phyloP scores from a whole-genome alignment of 257 asterid genomes.

The Asclepias syriaca region DNA sequence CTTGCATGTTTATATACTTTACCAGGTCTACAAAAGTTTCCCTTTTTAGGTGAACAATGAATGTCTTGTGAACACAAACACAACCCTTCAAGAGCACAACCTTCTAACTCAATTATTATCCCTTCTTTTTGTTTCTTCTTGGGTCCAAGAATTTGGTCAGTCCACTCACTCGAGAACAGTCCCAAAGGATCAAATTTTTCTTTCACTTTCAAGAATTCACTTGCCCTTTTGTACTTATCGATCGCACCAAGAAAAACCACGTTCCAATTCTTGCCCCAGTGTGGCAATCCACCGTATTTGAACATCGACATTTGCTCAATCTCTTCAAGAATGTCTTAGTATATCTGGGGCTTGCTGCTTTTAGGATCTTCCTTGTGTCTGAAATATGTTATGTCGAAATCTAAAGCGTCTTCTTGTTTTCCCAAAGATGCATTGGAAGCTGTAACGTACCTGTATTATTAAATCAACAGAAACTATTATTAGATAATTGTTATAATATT shows the following conservation, averaged over 20 bases:
- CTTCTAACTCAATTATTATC: constrained; percentile 25
- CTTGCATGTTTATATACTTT: constrained; percentile 40
- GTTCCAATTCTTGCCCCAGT: constrained; percentile 71
- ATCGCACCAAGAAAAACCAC: constrained; percentile 48
- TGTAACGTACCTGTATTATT: constrained; percentile 33
- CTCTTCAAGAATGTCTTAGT: constrained; percentile 50
- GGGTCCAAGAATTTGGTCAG: constrained; percentile 48
- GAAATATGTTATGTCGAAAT: constrained; percentile 56
- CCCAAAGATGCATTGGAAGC: constrained; percentile 55
- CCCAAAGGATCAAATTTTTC: constrained; percentile 38
- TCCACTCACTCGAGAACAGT: constrained; percentile 57
- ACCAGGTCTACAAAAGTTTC: constrained; percentile 49
- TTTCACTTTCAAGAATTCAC: constrained; percentile 34
- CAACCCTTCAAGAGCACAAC: constrained; percentile 65
- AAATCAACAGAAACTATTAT: too few species aligned
- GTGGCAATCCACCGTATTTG: constrained; percentile 55
- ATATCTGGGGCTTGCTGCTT: constrained; percentile 32
- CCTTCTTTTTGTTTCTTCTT: constrained; percentile 14
- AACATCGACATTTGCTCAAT: constrained; percentile 57
- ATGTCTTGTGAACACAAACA: constrained; percentile 51
- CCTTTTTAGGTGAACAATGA: constrained; percentile 53
- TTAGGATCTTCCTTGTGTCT: constrained; percentile 48
- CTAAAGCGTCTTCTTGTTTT: constrained; percentile 48
- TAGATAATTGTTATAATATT: too few species aligned
- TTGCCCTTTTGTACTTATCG: constrained; percentile 28